Conservation (phyloP, 2,329 filamentous ascomycete genomes). For the Stachybotrys chlorohalonatus region DNA sequence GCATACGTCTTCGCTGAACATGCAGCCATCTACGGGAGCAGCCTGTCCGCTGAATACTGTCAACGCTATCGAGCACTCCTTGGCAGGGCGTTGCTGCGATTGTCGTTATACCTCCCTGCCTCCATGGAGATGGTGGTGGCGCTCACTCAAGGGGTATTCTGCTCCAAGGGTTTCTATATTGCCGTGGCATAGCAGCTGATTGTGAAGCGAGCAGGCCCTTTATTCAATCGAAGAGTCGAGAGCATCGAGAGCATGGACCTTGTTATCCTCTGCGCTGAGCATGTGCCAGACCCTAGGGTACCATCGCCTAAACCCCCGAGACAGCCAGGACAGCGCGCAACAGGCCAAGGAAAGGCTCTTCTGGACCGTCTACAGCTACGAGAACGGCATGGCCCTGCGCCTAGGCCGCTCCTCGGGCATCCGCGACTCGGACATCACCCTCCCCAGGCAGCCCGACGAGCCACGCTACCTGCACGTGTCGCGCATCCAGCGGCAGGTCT, state of each 20-base stretch:
- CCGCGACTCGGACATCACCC: slow-evolving; percentile 20
- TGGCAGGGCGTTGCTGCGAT: slow-evolving; percentile 9
- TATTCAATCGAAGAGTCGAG: slow-evolving; percentile 22
- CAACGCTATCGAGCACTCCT: slow-evolving; percentile 17
- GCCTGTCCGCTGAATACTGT: slow-evolving; percentile 13
- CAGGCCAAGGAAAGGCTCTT: slow-evolving; percentile 12
- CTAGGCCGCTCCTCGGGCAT: slow-evolving; percentile 23
- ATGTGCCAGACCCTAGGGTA: slow-evolving; percentile 23
- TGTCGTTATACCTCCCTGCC: slow-evolving; percentile 21
- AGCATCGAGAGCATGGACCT: slow-evolving; percentile 20
- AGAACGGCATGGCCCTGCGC: slow-evolving; percentile 25
- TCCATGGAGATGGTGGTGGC: slow-evolving; percentile 23
- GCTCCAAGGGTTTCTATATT: neutral
- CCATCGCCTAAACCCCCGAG: slow-evolving; percentile 9
- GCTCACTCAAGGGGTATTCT: slow-evolving; percentile 21
- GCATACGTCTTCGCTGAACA: slow-evolving; percentile 25
- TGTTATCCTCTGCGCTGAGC: slow-evolving; percentile 24
- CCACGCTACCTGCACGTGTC: slow-evolving; percentile 9
- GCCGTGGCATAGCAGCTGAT: neutral
- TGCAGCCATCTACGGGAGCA: slow-evolving; percentile 10
- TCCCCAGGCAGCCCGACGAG: slow-evolving; percentile 7
- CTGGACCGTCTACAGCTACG: slow-evolving; percentile 24
- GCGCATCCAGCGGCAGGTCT: slow-evolving; percentile 20
- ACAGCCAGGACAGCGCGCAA: neutral
- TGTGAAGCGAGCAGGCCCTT: slow-evolving; percentile 13